A percentile compares a stretch with the other conserved stretches of the same genome.
Evolutionary conservation across 495 filamentous ascomycete species (phyloP).

Genomic region (Daldinia caldariorum): DNA sequence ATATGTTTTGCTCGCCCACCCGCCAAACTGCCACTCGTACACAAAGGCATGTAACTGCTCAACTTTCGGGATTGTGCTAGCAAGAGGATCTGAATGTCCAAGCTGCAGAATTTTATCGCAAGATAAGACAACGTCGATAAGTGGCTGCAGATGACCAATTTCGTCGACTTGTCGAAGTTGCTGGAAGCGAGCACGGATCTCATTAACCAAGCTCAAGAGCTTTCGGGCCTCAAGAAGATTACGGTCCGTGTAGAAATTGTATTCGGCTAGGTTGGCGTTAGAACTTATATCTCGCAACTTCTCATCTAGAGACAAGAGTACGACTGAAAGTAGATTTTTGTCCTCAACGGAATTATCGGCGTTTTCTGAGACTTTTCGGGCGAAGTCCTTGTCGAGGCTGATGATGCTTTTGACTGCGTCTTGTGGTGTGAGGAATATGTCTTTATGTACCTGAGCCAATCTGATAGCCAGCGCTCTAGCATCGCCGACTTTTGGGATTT

Average conservation of each 20-base stretch:
- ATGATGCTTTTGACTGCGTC: slow-evolving; percentile 51
- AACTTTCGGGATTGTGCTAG: slow-evolving; percentile 80
- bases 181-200: slow-evolving; percentile 72
- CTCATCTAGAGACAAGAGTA: slow-evolving; percentile 70
- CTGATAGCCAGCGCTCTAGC: slow-evolving; percentile 58
- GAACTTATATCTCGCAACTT: slow-evolving; percentile 64
- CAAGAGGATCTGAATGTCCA: slow-evolving; percentile 83
- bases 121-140: slow-evolving; percentile 76
- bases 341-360: slow-evolving; percentile 47
- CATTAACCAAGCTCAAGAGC: slow-evolving; percentile 70
- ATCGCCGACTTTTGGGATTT: slow-evolving; percentile 25
- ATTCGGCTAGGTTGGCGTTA: slow-evolving; percentile 51
- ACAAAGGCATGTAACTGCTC: slow-evolving; percentile 85
- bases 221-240: slow-evolving; percentile 79
- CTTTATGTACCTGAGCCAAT: slow-evolving; percentile 57
- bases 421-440: slow-evolving; percentile 57
- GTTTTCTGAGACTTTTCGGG: slow-evolving; percentile 48
- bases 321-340: slow-evolving; percentile 67
- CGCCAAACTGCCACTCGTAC: slow-evolving; percentile 86
- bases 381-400: slow-evolving; percentile 52
- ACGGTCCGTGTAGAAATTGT: slow-evolving; percentile 89
- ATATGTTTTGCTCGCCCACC: slow-evolving; percentile 82
- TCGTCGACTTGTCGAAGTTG: slow-evolving; percentile 71
- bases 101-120: slow-evolving; percentile 79
- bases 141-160: slow-evolving; percentile 65